Evolutionary conservation across 331 rosid genomes (phyloP), one percentile per base, ranked within the genome.

Genomic region (Dryas integrifolia): DNA sequence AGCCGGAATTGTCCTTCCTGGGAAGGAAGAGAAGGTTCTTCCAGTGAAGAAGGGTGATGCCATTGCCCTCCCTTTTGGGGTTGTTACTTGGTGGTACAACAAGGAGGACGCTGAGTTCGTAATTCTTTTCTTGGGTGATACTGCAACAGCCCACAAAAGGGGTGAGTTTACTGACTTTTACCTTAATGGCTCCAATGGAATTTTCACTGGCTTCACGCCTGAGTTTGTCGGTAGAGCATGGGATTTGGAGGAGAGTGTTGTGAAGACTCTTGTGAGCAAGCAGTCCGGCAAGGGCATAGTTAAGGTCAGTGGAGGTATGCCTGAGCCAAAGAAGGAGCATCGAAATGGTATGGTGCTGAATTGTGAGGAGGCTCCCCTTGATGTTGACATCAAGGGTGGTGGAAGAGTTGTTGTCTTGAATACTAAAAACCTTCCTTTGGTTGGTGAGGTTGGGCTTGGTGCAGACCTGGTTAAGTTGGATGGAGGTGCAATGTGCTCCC

Each of bases 41-140:
- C 89, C 90, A 72, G 85, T 92, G 18, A 89, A 88, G 79, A 86
- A 87, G 84, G 96, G 97, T 24, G 96, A 92, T 65, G 90, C 96
- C 3, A 67, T 92, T 76, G 97, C 97, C 14, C 88, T 92, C 9
- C 96, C 97, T 15, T 89, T 92, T 59, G 96, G 96, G 35, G 90
- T 88, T 63, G 96, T 92, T 5, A 89, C 92, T 1, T 92, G 97
- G 97, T 92, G 96, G 93, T 77, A 56, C 70, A 92, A 89, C 81
- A 82, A 78, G 72, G 92, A 86, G 53, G 91, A 89, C 26, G 72
- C 90, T 2, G 96, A 91, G 77, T 61, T 91, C 65, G 92, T 86
- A 13, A 85, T 92, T 52, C 89, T 92, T 62, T 92, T 92, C 82
- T 68, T 89, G 44, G 97, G 96, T 2, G 96, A 92, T 57, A 92